phyloP scores from a whole-genome alignment of 306 rosid genomes.

The Cicer cuneatum region DNA sequence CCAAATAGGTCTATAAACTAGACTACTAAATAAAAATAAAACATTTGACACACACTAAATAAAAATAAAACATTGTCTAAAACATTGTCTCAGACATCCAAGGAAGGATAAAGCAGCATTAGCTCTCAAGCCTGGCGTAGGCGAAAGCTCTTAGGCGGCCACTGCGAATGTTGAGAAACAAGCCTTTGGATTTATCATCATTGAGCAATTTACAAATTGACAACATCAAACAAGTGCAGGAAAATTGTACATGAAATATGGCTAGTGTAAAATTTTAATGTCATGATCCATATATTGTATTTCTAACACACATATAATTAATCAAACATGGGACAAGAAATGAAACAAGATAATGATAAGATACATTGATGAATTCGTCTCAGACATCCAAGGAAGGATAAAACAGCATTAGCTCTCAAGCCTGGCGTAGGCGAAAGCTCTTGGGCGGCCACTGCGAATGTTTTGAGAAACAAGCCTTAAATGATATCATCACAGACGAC shows the following conservation, averaged over 20 bases:
- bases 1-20: too few species aligned
- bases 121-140: slow-evolving; percentile 57
- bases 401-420: slow-evolving; percentile 54
- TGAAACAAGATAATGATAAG: too few species aligned
- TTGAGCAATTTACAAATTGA: background rate
- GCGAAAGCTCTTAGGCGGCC: slow-evolving; percentile 56
- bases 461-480: slow-evolving; percentile 56
- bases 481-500: slow-evolving; percentile 58
- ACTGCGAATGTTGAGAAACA: slow-evolving; percentile 62
- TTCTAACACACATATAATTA: too few species aligned
- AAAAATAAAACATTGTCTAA: background rate
- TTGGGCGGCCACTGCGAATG: slow-evolving; percentile 61
- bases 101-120: slow-evolving; percentile 51
- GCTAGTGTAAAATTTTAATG: too few species aligned
- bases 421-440: slow-evolving; percentile 55
- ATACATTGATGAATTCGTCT: background rate
- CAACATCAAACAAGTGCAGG: too few species aligned
- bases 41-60: too few species aligned
- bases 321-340: too few species aligned
- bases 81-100: slow-evolving; percentile 49
- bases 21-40: too few species aligned
- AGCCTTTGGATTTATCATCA: slow-evolving; percentile 47
- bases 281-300: too few species aligned
- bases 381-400: slow-evolving; percentile 61
- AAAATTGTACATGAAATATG: too few species aligned